Evolutionary conservation across 176 grass and related monocot species (phyloP).

Genomic region (Cenchrus purpureus): DNA sequence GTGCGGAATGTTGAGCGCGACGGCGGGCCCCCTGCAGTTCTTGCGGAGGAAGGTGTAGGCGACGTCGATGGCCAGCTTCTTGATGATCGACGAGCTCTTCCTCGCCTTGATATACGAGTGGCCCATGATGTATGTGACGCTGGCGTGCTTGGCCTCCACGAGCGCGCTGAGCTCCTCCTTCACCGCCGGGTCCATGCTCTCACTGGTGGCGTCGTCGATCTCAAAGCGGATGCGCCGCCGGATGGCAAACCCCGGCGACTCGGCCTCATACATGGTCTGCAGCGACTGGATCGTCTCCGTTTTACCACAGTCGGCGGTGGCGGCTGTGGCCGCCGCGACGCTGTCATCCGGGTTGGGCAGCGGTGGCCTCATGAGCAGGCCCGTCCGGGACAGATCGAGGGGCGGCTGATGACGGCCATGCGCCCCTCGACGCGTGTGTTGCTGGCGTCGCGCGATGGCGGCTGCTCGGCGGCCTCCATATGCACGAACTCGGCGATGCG

Average conservation of each 20-base stretch:
- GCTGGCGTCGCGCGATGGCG: no score
- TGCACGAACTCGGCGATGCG: conserved; percentile 74
- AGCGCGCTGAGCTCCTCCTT: conserved; percentile 46
- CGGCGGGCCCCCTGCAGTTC: conserved; percentile 65
- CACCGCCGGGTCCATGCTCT: conserved; percentile 36
- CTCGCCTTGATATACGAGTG: conserved; percentile 74
- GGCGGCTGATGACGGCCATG: conserved; percentile 57
- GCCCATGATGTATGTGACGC: conserved; percentile 69
- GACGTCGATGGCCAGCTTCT: conserved; percentile 64
- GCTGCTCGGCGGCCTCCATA: conserved; percentile 54
- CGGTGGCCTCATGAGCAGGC: conserved; percentile 36
- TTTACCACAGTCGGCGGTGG: conserved; percentile 6
- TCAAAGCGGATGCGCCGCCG: conserved; percentile 50
- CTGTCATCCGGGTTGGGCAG: conserved; percentile 17
- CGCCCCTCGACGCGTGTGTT: conserved; percentile 61
- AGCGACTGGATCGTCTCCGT: conserved; percentile 54
- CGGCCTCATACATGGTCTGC: conserved; percentile 58
- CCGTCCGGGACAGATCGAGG: conserved; percentile 32
- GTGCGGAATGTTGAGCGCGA: conserved; percentile 64
- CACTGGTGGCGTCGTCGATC: conserved; percentile 26
- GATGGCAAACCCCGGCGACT: conserved; percentile 43
- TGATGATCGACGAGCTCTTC: conserved; percentile 61
- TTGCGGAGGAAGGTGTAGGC: conserved; percentile 71
- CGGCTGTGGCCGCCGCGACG: conserved; percentile 22
- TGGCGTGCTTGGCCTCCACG: conserved; percentile 58